Evolutionary conservation across 2,329 filamentous ascomycete genomes (phyloP).

Genomic region (Phaeomoniella chlamydospora): DNA sequence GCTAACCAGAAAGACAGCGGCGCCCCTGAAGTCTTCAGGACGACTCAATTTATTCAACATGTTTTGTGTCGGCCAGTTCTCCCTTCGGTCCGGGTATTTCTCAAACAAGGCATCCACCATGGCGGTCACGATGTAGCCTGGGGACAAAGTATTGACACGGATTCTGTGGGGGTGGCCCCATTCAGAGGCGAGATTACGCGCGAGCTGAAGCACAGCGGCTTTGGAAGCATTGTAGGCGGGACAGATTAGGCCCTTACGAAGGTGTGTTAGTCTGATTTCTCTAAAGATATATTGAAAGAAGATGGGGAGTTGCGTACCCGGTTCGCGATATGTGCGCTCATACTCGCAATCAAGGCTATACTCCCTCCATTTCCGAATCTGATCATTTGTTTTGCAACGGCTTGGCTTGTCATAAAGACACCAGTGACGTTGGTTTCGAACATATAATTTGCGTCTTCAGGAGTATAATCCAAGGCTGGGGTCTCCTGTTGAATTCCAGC

Average conservation of each 20-base stretch:
- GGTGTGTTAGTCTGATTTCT: not conserved
- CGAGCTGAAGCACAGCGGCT: constrained; percentile 31
- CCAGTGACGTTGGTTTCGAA: constrained; percentile 48
- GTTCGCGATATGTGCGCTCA: constrained; percentile 48
- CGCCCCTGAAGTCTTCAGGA: constrained; percentile 54
- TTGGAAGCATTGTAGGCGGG: constrained; percentile 35
- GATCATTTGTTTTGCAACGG: constrained; percentile 51
- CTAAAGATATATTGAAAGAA: constrained; percentile 3
- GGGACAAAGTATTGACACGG: constrained; percentile 33
- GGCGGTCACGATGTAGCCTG: constrained; percentile 31
- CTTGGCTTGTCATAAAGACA: constrained; percentile 49
- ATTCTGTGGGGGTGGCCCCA: constrained; percentile 30
- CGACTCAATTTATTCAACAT: constrained; percentile 60
- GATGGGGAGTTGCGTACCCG: constrained; percentile 15
- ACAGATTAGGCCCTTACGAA: constrained; percentile 28
- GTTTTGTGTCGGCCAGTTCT: constrained; percentile 67
- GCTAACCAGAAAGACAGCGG: constrained; percentile 30
- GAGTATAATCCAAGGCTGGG: constrained; percentile 61
- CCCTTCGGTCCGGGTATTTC: constrained; percentile 6
- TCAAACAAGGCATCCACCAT: constrained; percentile 28
- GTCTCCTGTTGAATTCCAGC: constrained; percentile 69
- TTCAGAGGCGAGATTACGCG: constrained; percentile 31
- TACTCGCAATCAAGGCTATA: constrained; percentile 48
- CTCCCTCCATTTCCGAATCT: constrained; percentile 42
- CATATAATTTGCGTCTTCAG: constrained; percentile 47